Percentiles rank a stretch among this genome's conserved stretches.
phyloP scores from a whole-genome alignment of 2,329 filamentous ascomycete species.

The Juglanconis oblonga region DNA sequence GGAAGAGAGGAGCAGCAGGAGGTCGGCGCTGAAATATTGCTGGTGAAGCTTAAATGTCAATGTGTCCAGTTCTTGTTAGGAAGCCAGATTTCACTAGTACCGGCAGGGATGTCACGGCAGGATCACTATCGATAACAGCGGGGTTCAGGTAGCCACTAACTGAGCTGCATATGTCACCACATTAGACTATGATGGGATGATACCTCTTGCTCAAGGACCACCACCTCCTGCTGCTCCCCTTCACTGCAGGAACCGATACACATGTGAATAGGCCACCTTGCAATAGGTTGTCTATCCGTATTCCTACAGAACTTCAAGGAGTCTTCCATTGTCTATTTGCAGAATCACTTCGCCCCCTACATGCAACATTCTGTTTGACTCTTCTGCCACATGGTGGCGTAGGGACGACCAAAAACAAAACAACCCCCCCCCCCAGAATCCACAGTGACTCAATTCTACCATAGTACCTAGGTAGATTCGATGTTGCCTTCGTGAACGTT shows the following conservation, averaged over 20 bases:
- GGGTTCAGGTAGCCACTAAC: neutral
- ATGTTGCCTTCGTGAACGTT: neutral
- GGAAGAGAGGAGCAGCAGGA: neutral
- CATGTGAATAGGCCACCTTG: slow-evolving; percentile 8
- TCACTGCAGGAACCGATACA: neutral
- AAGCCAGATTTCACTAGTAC: slow-evolving; percentile 19
- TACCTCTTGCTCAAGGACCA: neutral
- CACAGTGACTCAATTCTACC: neutral
- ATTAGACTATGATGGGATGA: neutral
- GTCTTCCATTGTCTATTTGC: too few relatives aligned
- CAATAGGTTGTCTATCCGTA: neutral
- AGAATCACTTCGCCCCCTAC: too few relatives aligned
- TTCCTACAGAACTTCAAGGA: too few relatives aligned
- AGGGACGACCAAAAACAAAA: too few relatives aligned
- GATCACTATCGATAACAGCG: slow-evolving; percentile 6
- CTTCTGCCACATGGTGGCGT: too few relatives aligned
- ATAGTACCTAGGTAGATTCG: too few relatives aligned
- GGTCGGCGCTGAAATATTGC: slow-evolving; percentile 16
- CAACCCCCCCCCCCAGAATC: too few relatives aligned
- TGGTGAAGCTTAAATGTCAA: slow-evolving; percentile 16
- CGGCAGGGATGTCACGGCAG: slow-evolving; percentile 9
- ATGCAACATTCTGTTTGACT: too few relatives aligned
- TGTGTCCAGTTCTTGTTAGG: slow-evolving; percentile 18
- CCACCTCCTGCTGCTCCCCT: neutral
- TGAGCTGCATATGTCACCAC: neutral